phyloP scores from a whole-genome alignment of 1,284 basidiomycete genomes.

The Fomes fomentarius region DNA sequence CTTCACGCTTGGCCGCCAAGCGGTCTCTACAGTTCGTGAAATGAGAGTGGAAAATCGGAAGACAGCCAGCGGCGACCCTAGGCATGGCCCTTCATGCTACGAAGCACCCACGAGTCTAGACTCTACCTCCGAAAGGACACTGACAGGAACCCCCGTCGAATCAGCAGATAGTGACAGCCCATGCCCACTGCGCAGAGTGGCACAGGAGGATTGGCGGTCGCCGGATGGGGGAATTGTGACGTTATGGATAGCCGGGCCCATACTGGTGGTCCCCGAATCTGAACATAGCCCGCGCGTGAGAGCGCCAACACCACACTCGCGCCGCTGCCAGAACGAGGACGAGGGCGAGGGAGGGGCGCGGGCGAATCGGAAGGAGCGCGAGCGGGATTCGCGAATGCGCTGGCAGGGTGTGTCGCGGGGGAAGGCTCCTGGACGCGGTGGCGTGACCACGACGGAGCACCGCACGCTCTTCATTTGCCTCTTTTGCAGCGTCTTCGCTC shows the following conservation, averaged over 20 bases:
- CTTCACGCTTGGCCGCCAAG: too few species aligned
- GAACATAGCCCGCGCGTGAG: conserved; percentile 6
- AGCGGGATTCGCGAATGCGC: not conserved
- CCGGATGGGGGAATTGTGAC: conserved; percentile 11
- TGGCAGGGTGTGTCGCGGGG: too few species aligned
- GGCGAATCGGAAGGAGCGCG: not conserved
- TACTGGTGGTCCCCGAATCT: too few species aligned
- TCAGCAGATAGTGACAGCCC: not conserved
- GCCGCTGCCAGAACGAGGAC: not conserved
- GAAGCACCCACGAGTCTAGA: too few species aligned
- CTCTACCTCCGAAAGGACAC: not conserved
- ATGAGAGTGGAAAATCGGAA: too few species aligned
- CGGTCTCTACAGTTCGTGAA: too few species aligned
- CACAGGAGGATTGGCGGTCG: conserved; percentile 12
- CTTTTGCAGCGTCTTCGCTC: not conserved
- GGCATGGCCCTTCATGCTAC: too few species aligned
- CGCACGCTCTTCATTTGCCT: not conserved
- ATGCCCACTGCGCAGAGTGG: not conserved
- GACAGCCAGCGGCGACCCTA: too few species aligned
- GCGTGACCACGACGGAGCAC: not conserved
- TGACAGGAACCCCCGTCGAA: not conserved
- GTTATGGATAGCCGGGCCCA: conserved; percentile 9
- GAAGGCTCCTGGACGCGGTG: too few species aligned
- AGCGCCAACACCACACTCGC: not conserved
- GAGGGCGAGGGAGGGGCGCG: not conserved